Evolutionary conservation across 1,284 basidiomycete species (phyloP), one percentile per base, ranked within the genome.

Genomic region (Apiotrichum sp.): DNA sequence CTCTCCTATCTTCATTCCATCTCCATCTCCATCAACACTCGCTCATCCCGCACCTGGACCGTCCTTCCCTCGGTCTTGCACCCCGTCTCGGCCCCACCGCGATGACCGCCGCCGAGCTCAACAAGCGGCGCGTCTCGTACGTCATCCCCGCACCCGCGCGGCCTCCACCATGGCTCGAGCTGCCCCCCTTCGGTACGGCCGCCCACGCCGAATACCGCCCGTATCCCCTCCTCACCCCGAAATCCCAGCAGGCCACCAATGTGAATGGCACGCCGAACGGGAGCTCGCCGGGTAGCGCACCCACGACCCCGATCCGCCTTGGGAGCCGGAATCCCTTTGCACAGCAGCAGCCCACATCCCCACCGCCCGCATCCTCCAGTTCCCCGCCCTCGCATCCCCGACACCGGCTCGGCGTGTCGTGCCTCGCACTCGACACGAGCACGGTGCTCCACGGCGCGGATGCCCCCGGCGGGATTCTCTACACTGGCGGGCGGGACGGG

Each of bases 401-500:
- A 33, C 93, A 97, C 75, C 84, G 89, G n/a, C 83, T 96, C 0
- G 88, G 89, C 5, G 84, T 95, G 13, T 84, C 88, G 1, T 86
- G 88, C 0, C 82, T 97, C 38, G 93, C 89, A 0, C 78, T 97
- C 40, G 93, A 97, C 75, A 81, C 83, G 0, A 86, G 87, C 1
- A 96, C 93, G 0, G 80, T 83, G 43, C 79, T 96, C 4, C 71
- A 80, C 14, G 86, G 84, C 6, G 78, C 78, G 14, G 57, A 71
- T 22, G 57, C 74, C n/a, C 93, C 95, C 0, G 84, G 87, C 62
- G 95, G 96, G 1, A 95, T 98, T 49, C 78, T 98, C 8, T 98
- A 98, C 73, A 87, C 91, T 1, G 93, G 88, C 33, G 93, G 92
- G 9, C 80, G 93, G 51, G 95, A 98, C 77, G 95, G 96, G 0